Conservation (phyloP, 179 eudicot genomes). For the Beta macrorhiza region DNA sequence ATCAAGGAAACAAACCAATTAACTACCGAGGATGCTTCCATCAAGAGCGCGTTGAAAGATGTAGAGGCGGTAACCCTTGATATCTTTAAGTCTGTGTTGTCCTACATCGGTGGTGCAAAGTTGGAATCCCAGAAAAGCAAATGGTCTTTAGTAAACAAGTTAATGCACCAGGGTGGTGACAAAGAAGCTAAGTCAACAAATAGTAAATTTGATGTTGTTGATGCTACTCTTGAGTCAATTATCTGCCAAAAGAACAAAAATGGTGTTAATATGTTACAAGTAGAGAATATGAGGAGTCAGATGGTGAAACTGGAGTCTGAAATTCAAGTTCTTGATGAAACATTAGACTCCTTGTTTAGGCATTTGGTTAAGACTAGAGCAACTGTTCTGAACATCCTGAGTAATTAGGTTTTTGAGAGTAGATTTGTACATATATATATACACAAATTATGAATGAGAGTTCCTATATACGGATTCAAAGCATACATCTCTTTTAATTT, state of each 20-base stretch:
- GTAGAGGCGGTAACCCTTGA: too few relatives aligned
- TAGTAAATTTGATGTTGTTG: constrained; percentile 30
- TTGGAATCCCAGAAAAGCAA: constrained; percentile 15
- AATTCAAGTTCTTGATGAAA: constrained; percentile 26
- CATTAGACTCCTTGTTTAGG: neutral
- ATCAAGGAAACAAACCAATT: constrained; percentile 3
- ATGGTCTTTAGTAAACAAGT: constrained; percentile 26
- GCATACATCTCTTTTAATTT: neutral
- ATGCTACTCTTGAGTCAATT: constrained; percentile 17
- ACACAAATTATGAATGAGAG: neutral
- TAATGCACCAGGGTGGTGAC: constrained; percentile 16
- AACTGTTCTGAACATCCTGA: constrained; percentile 4
- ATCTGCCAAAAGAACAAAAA: constrained; percentile 17
- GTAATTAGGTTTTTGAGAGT: neutral
- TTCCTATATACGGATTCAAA: neutral
- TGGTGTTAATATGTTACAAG: neutral
- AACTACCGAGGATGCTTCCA: neutral
- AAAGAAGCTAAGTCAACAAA: constrained; percentile 15
- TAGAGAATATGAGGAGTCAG: constrained; percentile 17
- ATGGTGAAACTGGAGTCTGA: constrained; percentile 25
- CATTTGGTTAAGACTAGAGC: constrained; percentile 5
- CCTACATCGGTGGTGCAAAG: constrained; percentile 16
- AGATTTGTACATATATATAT: too few relatives aligned
- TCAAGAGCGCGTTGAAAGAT: too few relatives aligned
- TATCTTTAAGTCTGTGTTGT: too few relatives aligned